Evolutionary conservation across 2,329 filamentous ascomycete species (phyloP), one percentile per base, ranked within the genome.

Genomic region (Trichoderma asperellum): DNA sequence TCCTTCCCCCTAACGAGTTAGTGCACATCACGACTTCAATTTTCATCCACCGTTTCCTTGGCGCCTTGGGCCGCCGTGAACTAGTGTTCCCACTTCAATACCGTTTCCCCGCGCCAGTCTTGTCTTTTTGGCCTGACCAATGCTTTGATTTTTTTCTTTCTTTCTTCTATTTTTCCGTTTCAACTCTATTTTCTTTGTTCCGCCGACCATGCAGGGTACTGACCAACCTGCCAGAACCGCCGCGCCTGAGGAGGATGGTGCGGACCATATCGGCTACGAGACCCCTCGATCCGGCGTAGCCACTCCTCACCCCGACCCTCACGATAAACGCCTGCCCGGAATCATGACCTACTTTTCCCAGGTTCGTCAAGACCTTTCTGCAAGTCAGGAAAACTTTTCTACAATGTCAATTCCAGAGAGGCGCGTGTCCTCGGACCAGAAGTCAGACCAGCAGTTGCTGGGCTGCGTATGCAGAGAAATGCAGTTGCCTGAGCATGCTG

Each of bases 291-390:
- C 94, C 75, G 94, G 94, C 77, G 89, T 97, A 80, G 92, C 93
- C 74, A 99, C 96, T 72, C 96, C 96, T 74, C 92, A 94, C 77
- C 96, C 96, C 74, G 95, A 98, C 82, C 91, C 92, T 73, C 91
- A 92, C 78, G 96, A 99, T 84, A 97, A 97, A 84, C 92, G 96
- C 83, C 86, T 97, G 79, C 96, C 96, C 75, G 93, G 94, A 80
- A 97, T 98, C 84, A 91, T 96, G 87, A 96, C 91, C 86, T 97
- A 96, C 87, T 97, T 98, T 88, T 92, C 91, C 85, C 96, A 99
- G 95, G 96, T 99, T 97, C 91, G 96, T 97, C 88, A 88, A 86
- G 89, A 88, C 85, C 89, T 90, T 89, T 87, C 87, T 86, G 79
- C 81, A 82, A 84, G 74, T 78, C 79, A 73, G 68, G 62, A 72